phyloP scores from a whole-genome alignment of 2,329 filamentous ascomycete species.

The Didymella lethalis region DNA sequence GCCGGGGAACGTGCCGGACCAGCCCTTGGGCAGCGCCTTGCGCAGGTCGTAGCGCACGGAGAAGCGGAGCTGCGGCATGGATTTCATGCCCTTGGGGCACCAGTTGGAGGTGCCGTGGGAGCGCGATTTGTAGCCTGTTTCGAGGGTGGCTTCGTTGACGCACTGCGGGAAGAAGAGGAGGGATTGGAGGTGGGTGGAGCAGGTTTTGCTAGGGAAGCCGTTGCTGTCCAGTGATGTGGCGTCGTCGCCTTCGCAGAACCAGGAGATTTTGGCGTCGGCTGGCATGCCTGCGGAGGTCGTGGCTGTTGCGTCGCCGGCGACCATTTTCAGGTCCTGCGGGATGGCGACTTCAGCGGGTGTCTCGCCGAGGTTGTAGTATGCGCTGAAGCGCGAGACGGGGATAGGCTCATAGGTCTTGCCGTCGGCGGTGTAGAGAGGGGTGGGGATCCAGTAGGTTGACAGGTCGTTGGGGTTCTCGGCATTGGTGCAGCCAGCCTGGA shows the following conservation, averaged over 20 bases:
- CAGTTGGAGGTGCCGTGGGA: constrained; percentile 13
- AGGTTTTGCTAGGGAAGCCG: constrained; percentile 49
- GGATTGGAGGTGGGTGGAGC: constrained; percentile 55
- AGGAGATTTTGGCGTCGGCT: constrained; percentile 34
- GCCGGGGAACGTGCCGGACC: constrained; percentile 55
- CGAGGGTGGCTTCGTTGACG: constrained; percentile 49
- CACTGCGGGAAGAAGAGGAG: constrained; percentile 58
- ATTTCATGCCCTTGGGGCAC: constrained; percentile 56
- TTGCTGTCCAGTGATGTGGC: constrained; percentile 30
- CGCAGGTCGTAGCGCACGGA: constrained; percentile 58
- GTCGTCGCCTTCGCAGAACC: constrained; percentile 42
- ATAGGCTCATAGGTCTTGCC: constrained; percentile 46
- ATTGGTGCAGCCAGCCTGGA: constrained; percentile 56
- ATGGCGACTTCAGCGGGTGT: constrained; percentile 56
- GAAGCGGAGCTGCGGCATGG: constrained; percentile 59
- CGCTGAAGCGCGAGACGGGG: constrained; percentile 52
- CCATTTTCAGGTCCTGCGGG: constrained; percentile 54
- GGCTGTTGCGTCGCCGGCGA: constrained; percentile 54
- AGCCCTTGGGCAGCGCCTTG: constrained; percentile 55
- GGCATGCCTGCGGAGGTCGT: constrained; percentile 33
- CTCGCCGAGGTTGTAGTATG: constrained; percentile 57
- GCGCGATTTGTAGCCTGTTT: constrained; percentile 48
- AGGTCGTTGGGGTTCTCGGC: constrained; percentile 59
- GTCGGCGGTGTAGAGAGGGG: constrained; percentile 51
- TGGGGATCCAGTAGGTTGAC: constrained; percentile 58